phyloP scores from a whole-genome alignment of 805 yeast species.

The Millerozyma miso region DNA sequence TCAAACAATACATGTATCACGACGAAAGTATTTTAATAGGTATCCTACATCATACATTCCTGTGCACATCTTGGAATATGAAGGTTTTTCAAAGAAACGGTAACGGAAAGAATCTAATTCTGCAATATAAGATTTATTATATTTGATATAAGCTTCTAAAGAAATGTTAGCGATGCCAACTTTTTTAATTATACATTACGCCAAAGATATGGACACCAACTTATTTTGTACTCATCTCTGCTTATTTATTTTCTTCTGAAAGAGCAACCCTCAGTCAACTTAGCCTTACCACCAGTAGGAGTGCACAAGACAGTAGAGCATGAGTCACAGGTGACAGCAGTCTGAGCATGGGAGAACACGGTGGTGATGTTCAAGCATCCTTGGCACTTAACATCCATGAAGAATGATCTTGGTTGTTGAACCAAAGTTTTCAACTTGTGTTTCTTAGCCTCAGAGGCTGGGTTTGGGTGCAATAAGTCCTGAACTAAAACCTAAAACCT shows the following conservation, averaged over 20 bases:
- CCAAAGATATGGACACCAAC: neutral
- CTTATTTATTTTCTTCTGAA: constrained; percentile 88
- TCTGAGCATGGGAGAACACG: constrained; percentile 99
- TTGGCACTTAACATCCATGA: constrained; percentile 99
- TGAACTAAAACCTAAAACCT: constrained; percentile 82
- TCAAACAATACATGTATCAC: too few relatives aligned
- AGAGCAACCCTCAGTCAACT: constrained; percentile 98
- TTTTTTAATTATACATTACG: neutral
- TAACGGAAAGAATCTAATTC: too few relatives aligned
- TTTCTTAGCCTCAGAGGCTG: constrained; percentile 93
- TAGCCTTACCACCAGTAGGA: constrained; percentile 99
- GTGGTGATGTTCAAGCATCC: constrained; percentile 99
- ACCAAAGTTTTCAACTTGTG: constrained; percentile 98
- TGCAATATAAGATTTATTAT: constrained; percentile 2
- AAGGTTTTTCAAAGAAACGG: too few relatives aligned
- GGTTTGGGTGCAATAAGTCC: constrained; percentile 97
- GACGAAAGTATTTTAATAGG: too few relatives aligned
- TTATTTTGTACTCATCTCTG: neutral
- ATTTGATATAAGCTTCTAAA: constrained; percentile 3
- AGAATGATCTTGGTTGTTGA: constrained; percentile 96
- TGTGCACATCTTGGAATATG: too few relatives aligned
- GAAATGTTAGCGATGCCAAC: neutral
- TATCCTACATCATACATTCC: too few relatives aligned
- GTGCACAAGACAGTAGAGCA: constrained; percentile 98
- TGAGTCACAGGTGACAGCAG: constrained; percentile 98